Evolutionary conservation across 2,329 filamentous ascomycete species (phyloP), one percentile per base, ranked within the genome.

Genomic region (Verticillium albo-atrum): DNA sequence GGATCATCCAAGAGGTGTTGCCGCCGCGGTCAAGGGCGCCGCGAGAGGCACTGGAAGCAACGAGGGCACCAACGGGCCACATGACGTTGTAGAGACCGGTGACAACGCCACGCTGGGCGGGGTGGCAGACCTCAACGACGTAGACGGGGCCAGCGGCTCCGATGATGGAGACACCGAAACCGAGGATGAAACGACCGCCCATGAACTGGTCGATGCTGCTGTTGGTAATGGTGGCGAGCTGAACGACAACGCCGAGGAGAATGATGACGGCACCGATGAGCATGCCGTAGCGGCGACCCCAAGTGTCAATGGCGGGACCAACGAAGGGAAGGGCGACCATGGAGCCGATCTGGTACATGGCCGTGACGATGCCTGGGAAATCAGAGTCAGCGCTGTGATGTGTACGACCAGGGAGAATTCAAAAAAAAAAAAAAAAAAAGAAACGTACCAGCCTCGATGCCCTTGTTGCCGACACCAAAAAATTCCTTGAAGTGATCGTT

Each of bases 151-250:
- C 79, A 6, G 79, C 77, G 1, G 77, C 73, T 1, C 77, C 74
- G 20, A 76, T 75, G 62, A 82, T 76, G 50, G 76, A 75, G 27
- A 80, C 78, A 57, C 79, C 79, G 61, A 87, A 87, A 57, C 85
- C 85, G 3, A 88, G 79, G 23, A 88, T 70, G 71, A 88, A 87
- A 28, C 84, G 79, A n/a, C 84, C 84, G 51, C 78, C 79, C 70
- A 82, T 78, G 65, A 81, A 82, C 59, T 79, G 76, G 10, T 70
- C 70, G 60, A 66, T 68, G 58, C 54, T 67, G 57, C 67, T 67
- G 25, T 10, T 15, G 23, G 51, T n/a, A 25, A 27, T 67, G 25
- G 15, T 15, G 23, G 51, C 26, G 51, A 27, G 9, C 61, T 81
- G 79, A 55, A 82, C 74, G 58, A 77, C 71, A 28, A 78, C 74